Conservation (phyloP, 2,329 filamentous ascomycete species). For the Monascus ruber region DNA sequence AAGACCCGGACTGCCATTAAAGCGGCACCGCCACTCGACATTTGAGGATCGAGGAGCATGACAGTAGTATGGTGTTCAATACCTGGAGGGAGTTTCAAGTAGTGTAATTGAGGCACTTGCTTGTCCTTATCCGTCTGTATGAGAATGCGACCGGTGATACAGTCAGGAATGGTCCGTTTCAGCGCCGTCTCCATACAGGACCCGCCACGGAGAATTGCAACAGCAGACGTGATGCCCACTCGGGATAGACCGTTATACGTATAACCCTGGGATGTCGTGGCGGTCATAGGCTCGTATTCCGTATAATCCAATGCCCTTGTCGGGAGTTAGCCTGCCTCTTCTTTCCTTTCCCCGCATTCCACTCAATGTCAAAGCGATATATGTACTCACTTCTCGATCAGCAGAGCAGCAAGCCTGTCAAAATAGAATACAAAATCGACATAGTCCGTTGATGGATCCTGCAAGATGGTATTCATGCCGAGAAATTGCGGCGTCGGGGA, state of each 20-base stretch:
- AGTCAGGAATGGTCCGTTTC: constrained; percentile 84
- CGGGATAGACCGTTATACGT: constrained; percentile 61
- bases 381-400: constrained; percentile 55
- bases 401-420: constrained; percentile 70
- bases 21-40: constrained; percentile 75
- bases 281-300: constrained; percentile 50
- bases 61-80: constrained; percentile 69
- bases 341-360: too few species aligned
- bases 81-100: constrained; percentile 64
- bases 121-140: constrained; percentile 81
- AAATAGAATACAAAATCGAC: constrained; percentile 99
- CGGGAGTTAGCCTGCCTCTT: too few species aligned
- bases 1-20: constrained; percentile 96
- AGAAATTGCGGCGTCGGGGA: constrained; percentile 67
- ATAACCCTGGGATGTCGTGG: constrained; percentile 60
- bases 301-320: constrained; percentile 64
- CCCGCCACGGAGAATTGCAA: constrained; percentile 79
- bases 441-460: constrained; percentile 62
- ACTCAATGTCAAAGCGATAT: background rate
- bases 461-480: constrained; percentile 84
- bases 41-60: constrained; percentile 81
- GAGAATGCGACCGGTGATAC: constrained; percentile 73
- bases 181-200: constrained; percentile 80
- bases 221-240: constrained; percentile 67
- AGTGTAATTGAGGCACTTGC: constrained; percentile 88